Conservation (phyloP, 257 asterid genomes). For the Primulina huaijiensis region DNA sequence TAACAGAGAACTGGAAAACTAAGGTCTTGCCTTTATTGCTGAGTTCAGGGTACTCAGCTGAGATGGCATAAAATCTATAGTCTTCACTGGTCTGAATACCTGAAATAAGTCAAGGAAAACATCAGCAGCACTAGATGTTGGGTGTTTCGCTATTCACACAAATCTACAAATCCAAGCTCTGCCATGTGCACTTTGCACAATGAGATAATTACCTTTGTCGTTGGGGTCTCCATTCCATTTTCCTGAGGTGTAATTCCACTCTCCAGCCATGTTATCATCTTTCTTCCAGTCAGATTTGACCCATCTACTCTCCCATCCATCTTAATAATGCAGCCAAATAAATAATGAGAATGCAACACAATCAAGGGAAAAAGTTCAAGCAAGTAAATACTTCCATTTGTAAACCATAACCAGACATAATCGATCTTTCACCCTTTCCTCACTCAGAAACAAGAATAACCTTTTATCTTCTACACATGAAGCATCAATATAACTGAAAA, state of each 20-base stretch:
- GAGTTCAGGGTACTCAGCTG: slow-evolving; percentile 93
- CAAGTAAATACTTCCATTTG: background rate
- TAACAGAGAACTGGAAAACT: slow-evolving; percentile 89
- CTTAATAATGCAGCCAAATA: slow-evolving; percentile 32
- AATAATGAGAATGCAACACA: slow-evolving; percentile 18
- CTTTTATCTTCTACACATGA: background rate
- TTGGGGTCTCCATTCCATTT: slow-evolving; percentile 82
- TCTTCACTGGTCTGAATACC: slow-evolving; percentile 97
- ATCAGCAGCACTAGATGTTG: background rate
- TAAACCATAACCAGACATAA: background rate
- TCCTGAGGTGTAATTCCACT: slow-evolving; percentile 95
- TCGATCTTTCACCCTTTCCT: background rate
- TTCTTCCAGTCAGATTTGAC: slow-evolving; percentile 98
- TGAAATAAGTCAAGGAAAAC: slow-evolving; percentile 24
- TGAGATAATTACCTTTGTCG: slow-evolving; percentile 56
- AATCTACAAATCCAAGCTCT: background rate
- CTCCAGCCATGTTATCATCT: slow-evolving; percentile 89
- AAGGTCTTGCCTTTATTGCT: slow-evolving; percentile 87
- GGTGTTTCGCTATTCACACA: background rate
- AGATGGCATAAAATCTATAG: slow-evolving; percentile 84
- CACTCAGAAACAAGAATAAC: background rate
- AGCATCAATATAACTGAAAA: background rate
- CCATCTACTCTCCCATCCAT: slow-evolving; percentile 94
- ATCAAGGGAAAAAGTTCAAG: background rate
- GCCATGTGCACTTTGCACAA: background rate